phyloP scores from a whole-genome alignment of 805 yeast genomes.

The Candida parachauliodes region DNA sequence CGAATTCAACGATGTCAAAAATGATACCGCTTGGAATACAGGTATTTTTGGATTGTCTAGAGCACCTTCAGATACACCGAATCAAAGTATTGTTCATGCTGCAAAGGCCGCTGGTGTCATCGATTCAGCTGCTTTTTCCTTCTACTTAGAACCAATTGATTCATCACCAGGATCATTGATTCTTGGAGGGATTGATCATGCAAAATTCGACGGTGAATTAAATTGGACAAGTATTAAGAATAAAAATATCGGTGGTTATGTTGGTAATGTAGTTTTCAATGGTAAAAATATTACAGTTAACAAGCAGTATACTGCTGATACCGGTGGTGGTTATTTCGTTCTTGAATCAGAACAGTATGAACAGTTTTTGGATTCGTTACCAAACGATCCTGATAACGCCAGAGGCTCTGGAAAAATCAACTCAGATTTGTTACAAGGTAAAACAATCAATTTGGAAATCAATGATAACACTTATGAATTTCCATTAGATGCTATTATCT shows the following conservation, averaged over 20 bases:
- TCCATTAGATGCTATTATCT: slow-evolving; percentile 2
- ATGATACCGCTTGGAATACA: no score
- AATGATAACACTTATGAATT: neutral
- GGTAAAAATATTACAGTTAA: neutral
- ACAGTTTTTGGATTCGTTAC: neutral
- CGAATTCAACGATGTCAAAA: no score
- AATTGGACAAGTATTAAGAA: no score
- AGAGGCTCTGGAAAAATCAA: slow-evolving; percentile 2
- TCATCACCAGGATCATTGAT: no score
- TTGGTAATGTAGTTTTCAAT: neutral
- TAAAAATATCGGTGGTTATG: neutral
- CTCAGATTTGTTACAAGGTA: neutral
- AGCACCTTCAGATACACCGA: no score
- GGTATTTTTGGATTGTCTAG: no score
- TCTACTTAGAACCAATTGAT: no score
- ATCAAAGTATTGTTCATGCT: no score
- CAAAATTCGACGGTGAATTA: no score
- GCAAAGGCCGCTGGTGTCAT: no score
- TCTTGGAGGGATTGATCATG: no score
- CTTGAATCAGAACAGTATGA: neutral
- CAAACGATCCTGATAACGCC: slow-evolving; percentile 1
- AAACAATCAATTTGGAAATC: neutral
- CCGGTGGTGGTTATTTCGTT: neutral
- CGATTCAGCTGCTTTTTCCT: no score
- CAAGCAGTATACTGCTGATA: slow-evolving; percentile 1